Evolutionary conservation across 2,329 filamentous ascomycete species (phyloP), one percentile per base, ranked within the genome.

Genomic region (Canariomyces notabilis): DNA sequence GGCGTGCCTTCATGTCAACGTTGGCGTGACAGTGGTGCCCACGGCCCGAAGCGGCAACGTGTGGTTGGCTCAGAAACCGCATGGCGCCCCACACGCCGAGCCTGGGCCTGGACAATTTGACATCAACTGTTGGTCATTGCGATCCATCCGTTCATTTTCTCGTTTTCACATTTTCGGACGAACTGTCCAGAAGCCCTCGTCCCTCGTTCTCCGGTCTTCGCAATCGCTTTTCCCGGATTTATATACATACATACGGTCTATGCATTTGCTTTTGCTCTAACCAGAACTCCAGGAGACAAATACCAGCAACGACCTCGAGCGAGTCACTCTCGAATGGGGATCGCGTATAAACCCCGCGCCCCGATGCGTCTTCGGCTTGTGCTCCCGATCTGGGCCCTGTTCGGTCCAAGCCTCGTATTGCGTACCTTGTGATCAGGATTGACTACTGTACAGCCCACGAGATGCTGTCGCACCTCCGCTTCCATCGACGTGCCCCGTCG

Each of bases 401-500:
- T 4, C 34, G 2, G 18, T 23, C 6, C 15, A n/a, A 19, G 8
- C 15, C 12, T n/a, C 8, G 18, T 21, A 14, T n/a, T 12, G 33
- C 14, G 12, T 22, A 8, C 9, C 4, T 29, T 29, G 14, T 8
- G 4, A 9, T 4, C 26, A 29, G 26, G 9, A 29, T 41, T 15
- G n/a, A n/a, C n/a, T n/a, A n/a, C n/a, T 11, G 32, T 12, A 21
- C 18, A 11, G 19, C 5, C 21, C 7, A 7, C 15, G 45, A 41
- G 8, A 58, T 58, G 56, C 41, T 58, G 51, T 55, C 55, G 36
- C 57, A 59, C 63, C 68, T 80, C 38, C 75, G 76, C 58, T 79
- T 80, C 64, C 77, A 80, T 57, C 74, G 77, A 57, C 74, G 76
- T 58, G 75, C 69, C 38, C 70, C 71, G 55, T 79, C 76, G 45